Conservation (phyloP, 1,284 basidiomycete genomes). For the Fomitopsis palustris region DNA sequence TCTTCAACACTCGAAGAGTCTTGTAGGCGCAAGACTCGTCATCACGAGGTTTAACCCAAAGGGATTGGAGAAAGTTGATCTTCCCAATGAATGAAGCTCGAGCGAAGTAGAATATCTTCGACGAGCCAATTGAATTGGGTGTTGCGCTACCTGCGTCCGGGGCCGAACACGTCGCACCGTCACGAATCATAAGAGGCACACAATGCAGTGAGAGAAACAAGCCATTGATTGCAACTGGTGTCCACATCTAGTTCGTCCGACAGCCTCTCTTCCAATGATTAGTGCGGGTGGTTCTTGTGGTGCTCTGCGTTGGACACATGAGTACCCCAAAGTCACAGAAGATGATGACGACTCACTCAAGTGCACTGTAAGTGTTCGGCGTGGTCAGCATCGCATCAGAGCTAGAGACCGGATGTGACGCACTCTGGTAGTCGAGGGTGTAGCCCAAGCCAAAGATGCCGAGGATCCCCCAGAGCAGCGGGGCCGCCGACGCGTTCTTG, state of each 20-base stretch:
- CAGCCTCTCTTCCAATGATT: slow-evolving; percentile 15
- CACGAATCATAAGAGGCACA: neutral
- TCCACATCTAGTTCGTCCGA: neutral
- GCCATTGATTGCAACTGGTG: neutral
- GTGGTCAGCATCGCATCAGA: neutral
- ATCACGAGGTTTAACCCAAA: neutral
- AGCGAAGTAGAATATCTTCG: neutral
- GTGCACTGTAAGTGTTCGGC: slow-evolving; percentile 53
- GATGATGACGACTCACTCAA: slow-evolving; percentile 50
- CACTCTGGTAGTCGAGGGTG: slow-evolving; percentile 89
- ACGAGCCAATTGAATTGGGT: neutral
- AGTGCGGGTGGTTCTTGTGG: slow-evolving; percentile 86
- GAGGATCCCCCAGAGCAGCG: slow-evolving; percentile 70
- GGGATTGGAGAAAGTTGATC: neutral
- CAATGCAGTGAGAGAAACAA: neutral
- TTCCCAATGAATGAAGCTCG: neutral
- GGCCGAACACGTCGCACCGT: neutral
- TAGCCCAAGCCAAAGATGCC: slow-evolving; percentile 83
- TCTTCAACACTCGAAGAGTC: neutral
- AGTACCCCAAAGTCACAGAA: neutral
- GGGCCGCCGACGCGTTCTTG: slow-evolving; percentile 79
- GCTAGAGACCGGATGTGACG: slow-evolving; percentile 34
- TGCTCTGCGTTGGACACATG: slow-evolving; percentile 50
- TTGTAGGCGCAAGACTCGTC: no score
- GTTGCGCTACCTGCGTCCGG: neutral